A percentile compares a stretch with the other conserved stretches of the same genome.
Evolutionary conservation across 1,139 yeast genomes (phyloP).

Genomic region (Chernovozyma aurita): DNA sequence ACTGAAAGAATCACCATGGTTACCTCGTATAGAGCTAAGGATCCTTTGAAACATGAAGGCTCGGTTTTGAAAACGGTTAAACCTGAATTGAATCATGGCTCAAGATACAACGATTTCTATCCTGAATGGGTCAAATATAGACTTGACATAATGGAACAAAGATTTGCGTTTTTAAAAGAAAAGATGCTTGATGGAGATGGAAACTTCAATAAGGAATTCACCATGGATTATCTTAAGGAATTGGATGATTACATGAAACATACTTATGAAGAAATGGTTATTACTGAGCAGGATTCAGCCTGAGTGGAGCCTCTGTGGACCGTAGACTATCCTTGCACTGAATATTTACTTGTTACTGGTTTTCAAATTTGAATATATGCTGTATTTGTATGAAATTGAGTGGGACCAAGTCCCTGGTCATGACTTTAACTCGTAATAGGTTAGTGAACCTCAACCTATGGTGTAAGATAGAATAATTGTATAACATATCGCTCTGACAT

Average conservation of each 20-base stretch:
- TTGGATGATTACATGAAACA: slow-evolving; percentile 33
- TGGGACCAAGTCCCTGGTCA: too few species aligned
- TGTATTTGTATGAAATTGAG: too few species aligned
- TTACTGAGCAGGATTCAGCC: slow-evolving; percentile 23
- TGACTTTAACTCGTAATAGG: too few species aligned
- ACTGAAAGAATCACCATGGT: slow-evolving; percentile 54
- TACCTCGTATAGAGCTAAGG: slow-evolving; percentile 33
- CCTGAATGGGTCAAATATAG: slow-evolving; percentile 40
- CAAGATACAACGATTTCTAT: slow-evolving; percentile 30
- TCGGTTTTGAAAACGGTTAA: slow-evolving; percentile 33
- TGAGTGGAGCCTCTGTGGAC: too few species aligned
- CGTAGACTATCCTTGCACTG: neutral
- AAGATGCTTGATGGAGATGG: slow-evolving; percentile 17
- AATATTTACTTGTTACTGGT: neutral
- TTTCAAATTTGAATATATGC: neutral
- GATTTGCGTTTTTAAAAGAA: slow-evolving; percentile 27
- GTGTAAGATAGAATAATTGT: too few species aligned
- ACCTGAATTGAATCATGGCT: slow-evolving; percentile 35
- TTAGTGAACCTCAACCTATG: too few species aligned
- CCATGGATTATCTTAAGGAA: slow-evolving; percentile 31
- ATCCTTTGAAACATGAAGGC: slow-evolving; percentile 22
- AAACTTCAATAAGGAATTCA: slow-evolving; percentile 36
- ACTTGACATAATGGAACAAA: slow-evolving; percentile 31
- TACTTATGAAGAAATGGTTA: slow-evolving; percentile 48
- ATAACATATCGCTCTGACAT: too few species aligned